Evolutionary conservation across 73 alveolate genomes (phyloP).

Genomic region (Paramecium pentaurelia): DNA sequence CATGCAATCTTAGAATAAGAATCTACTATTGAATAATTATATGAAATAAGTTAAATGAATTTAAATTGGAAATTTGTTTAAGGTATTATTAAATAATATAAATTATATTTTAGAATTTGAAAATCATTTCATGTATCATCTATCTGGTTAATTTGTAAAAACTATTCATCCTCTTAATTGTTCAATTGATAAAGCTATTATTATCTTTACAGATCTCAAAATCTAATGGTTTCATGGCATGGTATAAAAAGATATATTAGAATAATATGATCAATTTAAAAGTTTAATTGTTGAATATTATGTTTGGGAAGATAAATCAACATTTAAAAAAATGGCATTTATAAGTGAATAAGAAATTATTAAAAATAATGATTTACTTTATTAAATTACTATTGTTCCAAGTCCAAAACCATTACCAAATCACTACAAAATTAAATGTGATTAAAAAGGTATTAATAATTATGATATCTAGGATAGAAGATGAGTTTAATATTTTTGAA

Average conservation of each 20-base stretch:
- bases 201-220: background rate
- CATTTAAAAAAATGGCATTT: background rate
- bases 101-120: background rate
- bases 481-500: background rate
- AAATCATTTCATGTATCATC: background rate
- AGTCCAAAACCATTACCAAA: background rate
- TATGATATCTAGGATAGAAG: background rate
- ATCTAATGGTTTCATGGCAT: slow-evolving; percentile 10
- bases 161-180: background rate
- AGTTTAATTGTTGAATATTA: background rate
- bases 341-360: background rate
- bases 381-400: background rate
- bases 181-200: background rate
- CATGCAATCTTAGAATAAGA: slow-evolving; percentile 16
- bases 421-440: background rate
- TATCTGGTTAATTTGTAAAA: slow-evolving; percentile 17
- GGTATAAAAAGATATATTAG: background rate
- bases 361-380: background rate
- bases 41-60: background rate
- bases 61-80: background rate
- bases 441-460: background rate
- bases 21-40: background rate
- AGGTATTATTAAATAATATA: background rate
- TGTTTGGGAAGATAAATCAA: background rate
- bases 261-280: background rate